phyloP scores from a whole-genome alignment of 768 basidiomycete species.

The Cubamyces lactineus region DNA sequence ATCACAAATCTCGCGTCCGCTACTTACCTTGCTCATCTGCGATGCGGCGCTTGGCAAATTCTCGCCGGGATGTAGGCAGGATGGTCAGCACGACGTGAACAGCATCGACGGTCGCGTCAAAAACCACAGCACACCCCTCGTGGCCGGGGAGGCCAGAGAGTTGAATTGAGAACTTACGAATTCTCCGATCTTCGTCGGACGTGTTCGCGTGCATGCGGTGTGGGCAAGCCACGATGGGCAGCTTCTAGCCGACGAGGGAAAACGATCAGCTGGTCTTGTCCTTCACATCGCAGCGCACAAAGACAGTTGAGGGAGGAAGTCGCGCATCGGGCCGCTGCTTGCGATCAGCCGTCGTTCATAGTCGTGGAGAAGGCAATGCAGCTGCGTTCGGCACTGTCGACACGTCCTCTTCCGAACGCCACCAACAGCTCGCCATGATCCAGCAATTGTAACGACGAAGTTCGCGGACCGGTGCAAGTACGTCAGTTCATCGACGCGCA shows the following conservation, averaged over 20 bases:
- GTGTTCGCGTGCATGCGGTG: not conserved
- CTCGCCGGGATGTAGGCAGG: too few species aligned
- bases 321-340: not conserved
- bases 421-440: conserved; percentile 4
- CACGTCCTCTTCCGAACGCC: not conserved
- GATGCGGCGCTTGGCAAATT: too few species aligned
- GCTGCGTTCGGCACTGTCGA: not conserved
- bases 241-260: not conserved
- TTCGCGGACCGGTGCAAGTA: not conserved
- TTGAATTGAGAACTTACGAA: not conserved
- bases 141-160: not conserved
- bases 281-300: not conserved
- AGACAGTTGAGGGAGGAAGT: not conserved
- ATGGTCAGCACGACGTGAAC: not conserved
- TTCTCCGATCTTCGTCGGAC: conserved; percentile 16
- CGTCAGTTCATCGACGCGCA: not conserved
- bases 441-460: not conserved
- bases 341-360: not conserved
- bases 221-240: not conserved
- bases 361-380: too few species aligned
- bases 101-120: not conserved
- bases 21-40: too few species aligned
- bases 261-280: conserved; percentile 1
- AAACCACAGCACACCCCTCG: not conserved
- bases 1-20: too few species aligned